phyloP scores from a whole-genome alignment of 192 early-diverging fungal species.

The Backusella circina region DNA sequence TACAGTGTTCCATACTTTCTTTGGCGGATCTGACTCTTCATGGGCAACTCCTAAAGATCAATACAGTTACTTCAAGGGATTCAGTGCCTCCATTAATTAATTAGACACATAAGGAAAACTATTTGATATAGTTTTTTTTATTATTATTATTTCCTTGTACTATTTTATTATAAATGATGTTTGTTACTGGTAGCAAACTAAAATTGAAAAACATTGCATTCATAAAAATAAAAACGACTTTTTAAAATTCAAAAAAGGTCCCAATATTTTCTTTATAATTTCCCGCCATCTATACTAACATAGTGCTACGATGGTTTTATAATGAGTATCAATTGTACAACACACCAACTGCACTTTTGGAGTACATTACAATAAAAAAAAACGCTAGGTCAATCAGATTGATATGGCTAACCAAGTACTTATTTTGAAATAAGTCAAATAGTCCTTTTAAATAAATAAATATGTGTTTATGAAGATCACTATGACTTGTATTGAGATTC shows the following conservation, averaged over 20 bases:
- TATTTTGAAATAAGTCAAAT: background rate
- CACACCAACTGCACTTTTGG: background rate
- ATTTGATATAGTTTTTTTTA: background rate
- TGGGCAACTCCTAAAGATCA: conserved; percentile 23
- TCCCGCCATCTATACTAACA: background rate
- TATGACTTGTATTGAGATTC: too few species aligned
- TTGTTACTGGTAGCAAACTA: background rate
- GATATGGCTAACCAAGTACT: background rate
- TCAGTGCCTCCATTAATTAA: background rate
- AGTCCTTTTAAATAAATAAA: background rate
- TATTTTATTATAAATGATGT: background rate
- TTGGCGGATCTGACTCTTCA: conserved; percentile 27
- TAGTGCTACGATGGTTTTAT: background rate
- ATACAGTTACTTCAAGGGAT: conserved; percentile 25
- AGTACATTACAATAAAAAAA: background rate
- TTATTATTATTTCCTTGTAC: background rate
- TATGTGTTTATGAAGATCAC: background rate
- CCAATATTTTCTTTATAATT: background rate
- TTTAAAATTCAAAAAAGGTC: background rate
- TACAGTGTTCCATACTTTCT: conserved; percentile 38
- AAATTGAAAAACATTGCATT: background rate
- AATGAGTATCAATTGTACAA: background rate
- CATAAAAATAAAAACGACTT: background rate
- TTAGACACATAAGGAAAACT: background rate
- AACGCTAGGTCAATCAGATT: background rate